Evolutionary conservation across 2,329 filamentous ascomycete species (phyloP), one percentile per base, ranked within the genome.

Genomic region (Monilinia fructicola): DNA sequence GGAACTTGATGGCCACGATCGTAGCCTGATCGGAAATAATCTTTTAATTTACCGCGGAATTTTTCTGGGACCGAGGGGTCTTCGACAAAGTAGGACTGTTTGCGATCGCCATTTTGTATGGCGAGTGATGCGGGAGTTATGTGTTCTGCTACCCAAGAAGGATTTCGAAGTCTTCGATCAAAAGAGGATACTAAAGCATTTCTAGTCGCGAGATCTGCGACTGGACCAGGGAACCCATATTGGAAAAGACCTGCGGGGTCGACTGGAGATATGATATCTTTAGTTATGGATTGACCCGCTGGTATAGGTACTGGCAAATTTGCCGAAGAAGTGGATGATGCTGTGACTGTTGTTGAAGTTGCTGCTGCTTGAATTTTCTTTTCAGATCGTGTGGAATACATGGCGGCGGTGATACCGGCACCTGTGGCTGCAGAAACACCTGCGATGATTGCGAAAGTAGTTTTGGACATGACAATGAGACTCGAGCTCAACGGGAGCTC

Each of bases 1-100:
- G 95, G 95, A 12, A 98, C 94, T 80, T 99, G 95, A 80, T 99
- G 95, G 69, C 95, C 95, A 48, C 95, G 87, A 79, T 99, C 95
- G 78, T 96, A 99, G 74, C 95, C 95, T 50, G 89, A 93, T 72
- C 94, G 91, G 82, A 89, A 93, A 82, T 99, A 99, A 82, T 99
- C 95, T 78, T 92, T 90, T 67, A 99, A 84, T 78, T 89, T 90
- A 67, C 91, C 95, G 70, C 93, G 90, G 83, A 97, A 99, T 79
- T 90, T 89, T 63, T 90, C 84, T 0, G 95, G 95, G 65, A 99
- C 89, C 31, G 79, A 79, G 3, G 83, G 78, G 79, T 99, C 95
- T 79, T 99, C 94, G 71, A 88, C 79, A 78, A 99, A 99, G 69
- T 80, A 80, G 77, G 88, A 93, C 83, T 94, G 83, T 78, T 92